Evolutionary conservation across 768 basidiomycete species (phyloP).

Genomic region (Collybiopsis confluens): DNA sequence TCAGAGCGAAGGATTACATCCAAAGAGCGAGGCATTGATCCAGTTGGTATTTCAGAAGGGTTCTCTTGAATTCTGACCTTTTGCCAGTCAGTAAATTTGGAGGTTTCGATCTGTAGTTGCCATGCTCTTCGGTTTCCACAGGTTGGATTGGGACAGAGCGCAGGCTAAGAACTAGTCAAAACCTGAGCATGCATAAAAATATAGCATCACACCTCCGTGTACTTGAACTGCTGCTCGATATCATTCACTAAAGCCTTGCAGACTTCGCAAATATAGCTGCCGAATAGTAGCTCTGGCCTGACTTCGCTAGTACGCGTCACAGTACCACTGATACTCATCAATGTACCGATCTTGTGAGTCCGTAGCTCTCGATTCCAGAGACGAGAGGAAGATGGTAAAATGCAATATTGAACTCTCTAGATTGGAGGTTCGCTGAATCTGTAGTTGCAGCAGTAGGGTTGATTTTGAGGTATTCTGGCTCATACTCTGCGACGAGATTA

Average conservation of each 20-base stretch:
- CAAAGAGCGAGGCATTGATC: slow-evolving; percentile 95
- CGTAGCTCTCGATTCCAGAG: slow-evolving; percentile 89
- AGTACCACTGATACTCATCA: slow-evolving; percentile 95
- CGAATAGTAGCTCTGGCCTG: slow-evolving; percentile 88
- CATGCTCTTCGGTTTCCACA: slow-evolving; percentile 89
- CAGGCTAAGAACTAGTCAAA: slow-evolving; percentile 54
- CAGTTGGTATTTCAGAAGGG: slow-evolving; percentile 96
- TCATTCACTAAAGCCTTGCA: slow-evolving; percentile 86
- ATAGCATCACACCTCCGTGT: slow-evolving; percentile 71
- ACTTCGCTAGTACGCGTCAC: slow-evolving; percentile 98
- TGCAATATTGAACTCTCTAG: slow-evolving; percentile 91
- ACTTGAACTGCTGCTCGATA: slow-evolving; percentile 99
- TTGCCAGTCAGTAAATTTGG: slow-evolving; percentile 99
- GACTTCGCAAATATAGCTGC: slow-evolving; percentile 89
- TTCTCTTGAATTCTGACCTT: slow-evolving; percentile 99
- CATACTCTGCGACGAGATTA: slow-evolving; percentile 84
- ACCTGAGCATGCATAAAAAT: background rate
- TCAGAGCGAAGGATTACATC: slow-evolving; percentile 95
- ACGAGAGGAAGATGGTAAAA: slow-evolving; percentile 94
- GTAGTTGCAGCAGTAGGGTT: slow-evolving; percentile 86
- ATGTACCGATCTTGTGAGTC: slow-evolving; percentile 89
- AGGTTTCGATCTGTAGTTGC: slow-evolving; percentile 94
- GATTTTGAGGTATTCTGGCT: slow-evolving; percentile 92
- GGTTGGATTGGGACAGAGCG: slow-evolving; percentile 88
- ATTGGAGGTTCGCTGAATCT: slow-evolving; percentile 83